Evolutionary conservation across 768 basidiomycete species (phyloP).

Genomic region (Termitomyces bulborhizus): DNA sequence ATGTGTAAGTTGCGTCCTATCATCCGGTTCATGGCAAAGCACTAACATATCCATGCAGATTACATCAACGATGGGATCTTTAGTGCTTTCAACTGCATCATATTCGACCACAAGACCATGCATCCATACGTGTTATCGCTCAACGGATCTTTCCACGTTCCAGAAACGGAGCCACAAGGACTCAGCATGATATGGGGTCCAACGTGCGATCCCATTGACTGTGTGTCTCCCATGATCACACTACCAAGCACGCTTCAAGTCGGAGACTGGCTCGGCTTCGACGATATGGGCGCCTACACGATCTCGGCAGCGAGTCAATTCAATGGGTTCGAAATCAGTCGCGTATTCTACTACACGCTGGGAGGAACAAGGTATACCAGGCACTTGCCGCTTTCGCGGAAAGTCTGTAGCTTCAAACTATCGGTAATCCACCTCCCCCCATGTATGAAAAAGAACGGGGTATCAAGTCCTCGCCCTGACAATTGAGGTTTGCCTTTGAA

Average conservation of each 20-base stretch:
- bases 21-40: neutral
- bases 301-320: slow-evolving; percentile 94
- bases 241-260: slow-evolving; percentile 71
- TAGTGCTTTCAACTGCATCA: slow-evolving; percentile 92
- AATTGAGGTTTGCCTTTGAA: too few species aligned
- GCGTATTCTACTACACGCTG: slow-evolving; percentile 78
- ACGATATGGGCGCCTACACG: slow-evolving; percentile 98
- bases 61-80: slow-evolving; percentile 99
- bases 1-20: slow-evolving; percentile 74
- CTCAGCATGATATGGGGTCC: slow-evolving; percentile 91
- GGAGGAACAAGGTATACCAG: slow-evolving; percentile 51
- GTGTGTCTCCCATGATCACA: slow-evolving; percentile 60
- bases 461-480: too few species aligned
- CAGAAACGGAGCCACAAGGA: slow-evolving; percentile 35
- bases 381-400: slow-evolving; percentile 46
- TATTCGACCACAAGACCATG: slow-evolving; percentile 92
- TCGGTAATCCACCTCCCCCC: too few species aligned
- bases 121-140: slow-evolving; percentile 77
- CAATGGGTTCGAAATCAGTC: slow-evolving; percentile 83
- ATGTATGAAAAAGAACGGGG: too few species aligned
- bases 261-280: slow-evolving; percentile 97
- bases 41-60: slow-evolving; percentile 42
- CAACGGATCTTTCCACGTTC: slow-evolving; percentile 57
- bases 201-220: slow-evolving; percentile 97
- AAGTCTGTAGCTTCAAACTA: slow-evolving; percentile 6